phyloP scores from a whole-genome alignment of 108 stramenopile genomes.

The Schizochytrium sp. region DNA sequence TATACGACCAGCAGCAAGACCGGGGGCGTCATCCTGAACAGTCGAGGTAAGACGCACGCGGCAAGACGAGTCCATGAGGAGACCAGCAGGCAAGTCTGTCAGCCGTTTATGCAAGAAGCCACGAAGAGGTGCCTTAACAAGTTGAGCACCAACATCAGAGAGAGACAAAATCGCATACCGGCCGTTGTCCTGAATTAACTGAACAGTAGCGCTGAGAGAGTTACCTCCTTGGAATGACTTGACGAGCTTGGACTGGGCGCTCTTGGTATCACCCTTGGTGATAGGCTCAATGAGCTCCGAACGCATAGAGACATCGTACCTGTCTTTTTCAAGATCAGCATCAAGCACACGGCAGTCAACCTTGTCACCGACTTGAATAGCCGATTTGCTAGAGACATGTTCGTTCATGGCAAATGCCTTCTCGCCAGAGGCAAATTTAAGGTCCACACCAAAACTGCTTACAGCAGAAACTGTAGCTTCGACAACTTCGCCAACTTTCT shows the following conservation, averaged over 20 bases:
- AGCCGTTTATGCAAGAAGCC: neutral
- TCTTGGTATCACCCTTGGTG: neutral
- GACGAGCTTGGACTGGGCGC: neutral
- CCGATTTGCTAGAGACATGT: neutral
- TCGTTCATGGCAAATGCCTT: neutral
- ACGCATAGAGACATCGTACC: neutral
- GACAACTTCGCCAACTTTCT: constrained; percentile 9
- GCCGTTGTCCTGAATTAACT: neutral
- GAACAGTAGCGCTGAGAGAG: neutral
- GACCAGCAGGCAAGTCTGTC: neutral
- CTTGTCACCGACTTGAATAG: neutral
- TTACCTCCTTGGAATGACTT: neutral
- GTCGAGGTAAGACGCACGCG: neutral
- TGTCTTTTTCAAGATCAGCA: neutral
- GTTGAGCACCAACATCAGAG: neutral
- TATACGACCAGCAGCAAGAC: neutral
- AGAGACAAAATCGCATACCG: neutral
- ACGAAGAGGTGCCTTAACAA: constrained; percentile 16
- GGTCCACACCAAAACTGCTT: neutral
- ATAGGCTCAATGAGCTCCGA: neutral
- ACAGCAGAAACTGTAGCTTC: neutral
- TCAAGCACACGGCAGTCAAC: constrained; percentile 24
- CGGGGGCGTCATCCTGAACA: neutral
- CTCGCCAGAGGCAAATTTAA: neutral
- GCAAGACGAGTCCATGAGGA: constrained; percentile 43